These are phyloP conservation scores for Rhizoclosmatium globosum DNA, from an alignment of 192 early-diverging fungal genomes.

Conservation along the genomic window DNA sequence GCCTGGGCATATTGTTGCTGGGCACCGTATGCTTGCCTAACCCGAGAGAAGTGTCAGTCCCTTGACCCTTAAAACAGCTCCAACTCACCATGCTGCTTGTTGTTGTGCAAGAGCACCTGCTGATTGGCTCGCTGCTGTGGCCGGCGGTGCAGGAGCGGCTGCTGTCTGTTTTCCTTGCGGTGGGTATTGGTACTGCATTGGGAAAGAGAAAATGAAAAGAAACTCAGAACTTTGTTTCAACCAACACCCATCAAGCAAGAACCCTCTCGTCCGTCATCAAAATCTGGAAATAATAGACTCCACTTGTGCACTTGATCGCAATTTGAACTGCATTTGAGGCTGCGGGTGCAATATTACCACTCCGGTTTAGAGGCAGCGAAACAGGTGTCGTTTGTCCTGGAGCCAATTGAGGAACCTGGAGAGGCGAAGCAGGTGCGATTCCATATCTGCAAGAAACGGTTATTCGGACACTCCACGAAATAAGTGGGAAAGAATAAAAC, in stretches of 20 bases:
- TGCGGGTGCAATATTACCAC: constrained; percentile 47
- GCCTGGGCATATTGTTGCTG: background rate
- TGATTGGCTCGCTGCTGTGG: background rate
- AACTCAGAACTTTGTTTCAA: background rate
- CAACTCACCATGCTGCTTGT: background rate
- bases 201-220: background rate
- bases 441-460: constrained; percentile 55
- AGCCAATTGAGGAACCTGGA: constrained; percentile 52
- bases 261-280: constrained; percentile 41
- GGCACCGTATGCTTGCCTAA: background rate
- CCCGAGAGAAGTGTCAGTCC: background rate
- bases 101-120: background rate
- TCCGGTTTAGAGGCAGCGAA: constrained; percentile 56
- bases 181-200: background rate
- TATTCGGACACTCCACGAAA: background rate
- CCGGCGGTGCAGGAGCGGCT: background rate
- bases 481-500: background rate
- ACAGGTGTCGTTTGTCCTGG: constrained; percentile 56
- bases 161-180: background rate
- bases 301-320: constrained; percentile 70
- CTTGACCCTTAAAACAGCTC: background rate
- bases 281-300: constrained; percentile 78
- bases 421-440: constrained; percentile 56
- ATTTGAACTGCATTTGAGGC: constrained; percentile 64
- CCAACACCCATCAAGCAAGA: background rate